Evolutionary conservation across 148 eudicot species (phyloP), one percentile per base, ranked within the genome.

Genomic region (Rhododendron mucronatum): DNA sequence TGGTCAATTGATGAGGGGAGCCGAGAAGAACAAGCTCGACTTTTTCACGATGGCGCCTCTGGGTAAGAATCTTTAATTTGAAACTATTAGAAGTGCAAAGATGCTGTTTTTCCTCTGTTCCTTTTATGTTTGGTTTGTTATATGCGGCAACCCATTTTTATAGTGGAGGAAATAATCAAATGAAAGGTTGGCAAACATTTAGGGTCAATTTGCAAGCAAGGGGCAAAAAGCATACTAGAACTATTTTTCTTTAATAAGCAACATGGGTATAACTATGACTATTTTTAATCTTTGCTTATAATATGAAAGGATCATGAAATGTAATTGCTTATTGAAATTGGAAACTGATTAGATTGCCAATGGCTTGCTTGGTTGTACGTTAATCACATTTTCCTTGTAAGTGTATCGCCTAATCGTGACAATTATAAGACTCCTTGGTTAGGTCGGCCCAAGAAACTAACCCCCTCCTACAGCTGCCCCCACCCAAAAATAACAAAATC

Each of bases 1-100:
- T 96, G 98, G 98, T 95, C 99, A 44, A 95, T 96, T 89, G 99
- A 96, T 87, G 99, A 96, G 89, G 95, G 94, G 90, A 96, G 98
- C 89, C 94, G 93, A 86, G 99, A 96, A 92, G 99, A 96, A 82
- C 99, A 93, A 85, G 99, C 99, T 61, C 92, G 92, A 18, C 91
- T 95, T 85, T 89, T 91, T 86, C 95, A 92, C 80, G 93, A 90
- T 83, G 97, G 93, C 28, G 86, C 89, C 61, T 90, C 96, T 14
- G 96, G 99, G 99, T 96, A 83, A 83, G 90, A 89, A 53, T 20
- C 84, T 82, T 82, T 63, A 21, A 15, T 7, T 11, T 21, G 47
- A 83, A 41, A 63, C 5, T 26, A 23, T 23, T 5, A 13, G 16
- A 39, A 75, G 55, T 44, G 75, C 20, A 10, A 13, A 20, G 39